These are phyloP conservation scores for Tolypocladium guangdongense DNA, from an alignment of 2,329 filamentous ascomycete species.

Conservation along the genomic window DNA sequence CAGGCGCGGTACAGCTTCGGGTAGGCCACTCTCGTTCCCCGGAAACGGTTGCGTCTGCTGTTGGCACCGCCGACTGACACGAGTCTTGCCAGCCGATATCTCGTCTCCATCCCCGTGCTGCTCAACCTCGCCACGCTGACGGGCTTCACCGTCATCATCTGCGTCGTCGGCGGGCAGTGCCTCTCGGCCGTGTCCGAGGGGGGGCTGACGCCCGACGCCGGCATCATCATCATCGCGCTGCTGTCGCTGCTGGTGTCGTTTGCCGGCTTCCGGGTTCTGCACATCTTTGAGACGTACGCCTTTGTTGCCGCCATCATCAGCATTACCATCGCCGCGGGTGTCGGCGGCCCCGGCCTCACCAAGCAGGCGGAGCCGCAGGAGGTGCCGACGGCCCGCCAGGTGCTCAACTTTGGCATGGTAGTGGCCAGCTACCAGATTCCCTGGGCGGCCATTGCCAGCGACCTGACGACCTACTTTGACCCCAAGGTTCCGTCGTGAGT, in stretches of 20 bases:
- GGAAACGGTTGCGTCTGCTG: no score
- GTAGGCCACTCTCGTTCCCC: conserved; percentile 15
- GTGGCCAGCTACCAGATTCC: conserved; percentile 54
- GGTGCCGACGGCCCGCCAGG: conserved; percentile 30
- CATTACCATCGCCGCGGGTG: conserved; percentile 43
- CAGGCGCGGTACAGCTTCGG: conserved; percentile 54
- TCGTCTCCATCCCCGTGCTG: conserved; percentile 47
- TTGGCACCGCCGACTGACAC: no score
- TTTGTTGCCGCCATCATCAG: conserved; percentile 45
- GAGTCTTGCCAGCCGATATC: conserved; percentile 31
- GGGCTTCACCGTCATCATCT: conserved; percentile 53
- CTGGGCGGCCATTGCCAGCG: conserved; percentile 46
- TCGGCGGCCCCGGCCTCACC: conserved; percentile 36
- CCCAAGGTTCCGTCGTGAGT: conserved; percentile 40
- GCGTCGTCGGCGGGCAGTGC: conserved; percentile 49
- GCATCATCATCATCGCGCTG: conserved; percentile 50
- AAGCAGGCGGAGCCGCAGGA: conserved; percentile 31
- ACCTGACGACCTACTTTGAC: conserved; percentile 50
- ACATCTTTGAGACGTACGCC: conserved; percentile 46
- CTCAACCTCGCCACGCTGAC: conserved; percentile 52
- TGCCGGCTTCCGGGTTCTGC: conserved; percentile 46
- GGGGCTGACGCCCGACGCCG: conserved; percentile 38
- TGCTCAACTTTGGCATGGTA: conserved; percentile 48
- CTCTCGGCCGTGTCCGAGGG: conserved; percentile 41
- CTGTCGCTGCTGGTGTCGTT: conserved; percentile 50